Evolutionary conservation across 192 early-diverging fungal genomes (phyloP).

Genomic region (Entomortierella beljakovae): DNA sequence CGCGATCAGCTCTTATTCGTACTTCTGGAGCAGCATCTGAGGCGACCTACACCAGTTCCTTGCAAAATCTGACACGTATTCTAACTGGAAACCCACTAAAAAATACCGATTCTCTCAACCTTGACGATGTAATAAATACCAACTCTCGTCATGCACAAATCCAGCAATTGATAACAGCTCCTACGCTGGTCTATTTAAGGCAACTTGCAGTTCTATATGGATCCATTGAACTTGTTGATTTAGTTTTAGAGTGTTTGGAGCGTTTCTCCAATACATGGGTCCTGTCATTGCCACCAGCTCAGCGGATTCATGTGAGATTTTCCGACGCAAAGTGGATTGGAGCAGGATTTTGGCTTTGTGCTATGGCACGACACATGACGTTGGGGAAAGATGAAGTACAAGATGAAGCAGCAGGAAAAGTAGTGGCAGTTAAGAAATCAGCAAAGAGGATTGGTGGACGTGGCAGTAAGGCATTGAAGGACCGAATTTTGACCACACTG

Average conservation of each 20-base stretch:
- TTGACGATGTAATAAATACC: not conserved
- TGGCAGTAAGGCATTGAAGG: conserved; percentile 32
- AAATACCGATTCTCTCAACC: not conserved
- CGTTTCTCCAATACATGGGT: conserved; percentile 37
- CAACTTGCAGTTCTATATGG: conserved; percentile 41
- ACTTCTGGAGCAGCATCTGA: conserved; percentile 21
- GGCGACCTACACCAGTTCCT: conserved; percentile 15
- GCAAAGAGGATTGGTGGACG: conserved; percentile 44
- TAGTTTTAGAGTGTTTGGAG: conserved; percentile 35
- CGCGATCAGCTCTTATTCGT: conserved; percentile 22
- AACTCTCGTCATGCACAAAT: conserved; percentile 11
- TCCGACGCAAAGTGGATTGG: conserved; percentile 45
- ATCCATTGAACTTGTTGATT: conserved; percentile 34
- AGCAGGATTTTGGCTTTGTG: conserved; percentile 46
- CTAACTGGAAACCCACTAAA: conserved; percentile 25
- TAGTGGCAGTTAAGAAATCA: not conserved
- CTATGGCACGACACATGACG: conserved; percentile 34
- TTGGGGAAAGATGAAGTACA: not conserved
- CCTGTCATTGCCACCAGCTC: conserved; percentile 26
- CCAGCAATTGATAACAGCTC: not conserved
- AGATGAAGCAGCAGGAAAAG: not conserved
- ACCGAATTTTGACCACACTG: conserved; percentile 16
- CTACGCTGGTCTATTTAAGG: conserved; percentile 7
- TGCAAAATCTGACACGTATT: conserved; percentile 11
- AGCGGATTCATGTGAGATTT: conserved; percentile 26